These are phyloP conservation scores for Salix brachista DNA, from an alignment of 345 rosid genomes.

Conservation along the genomic window DNA sequence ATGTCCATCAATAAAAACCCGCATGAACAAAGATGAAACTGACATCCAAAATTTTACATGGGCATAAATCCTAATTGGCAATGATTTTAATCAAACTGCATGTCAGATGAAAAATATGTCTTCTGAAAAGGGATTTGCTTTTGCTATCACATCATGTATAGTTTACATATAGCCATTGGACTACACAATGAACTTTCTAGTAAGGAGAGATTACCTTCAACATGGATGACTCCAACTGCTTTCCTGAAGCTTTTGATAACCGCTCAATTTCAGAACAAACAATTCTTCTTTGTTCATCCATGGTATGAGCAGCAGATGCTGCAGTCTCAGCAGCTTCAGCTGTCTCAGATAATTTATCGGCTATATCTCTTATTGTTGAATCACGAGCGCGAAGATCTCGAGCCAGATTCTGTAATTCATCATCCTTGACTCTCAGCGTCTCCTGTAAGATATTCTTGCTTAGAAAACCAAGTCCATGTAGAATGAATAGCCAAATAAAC, in stretches of 20 bases:
- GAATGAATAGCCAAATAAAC: slow-evolving; percentile 14
- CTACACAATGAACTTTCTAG: background rate
- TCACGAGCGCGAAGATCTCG: slow-evolving; percentile 87
- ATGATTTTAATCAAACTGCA: background rate
- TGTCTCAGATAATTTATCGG: slow-evolving; percentile 83
- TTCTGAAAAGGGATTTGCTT: background rate
- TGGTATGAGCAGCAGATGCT: slow-evolving; percentile 82
- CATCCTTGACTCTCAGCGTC: slow-evolving; percentile 91
- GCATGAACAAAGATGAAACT: slow-evolving; percentile 11
- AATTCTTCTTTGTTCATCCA: slow-evolving; percentile 88
- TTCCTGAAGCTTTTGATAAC: slow-evolving; percentile 53
- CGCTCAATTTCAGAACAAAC: slow-evolving; percentile 76
- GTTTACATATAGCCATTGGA: background rate
- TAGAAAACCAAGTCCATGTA: slow-evolving; percentile 6
- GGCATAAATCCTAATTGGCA: background rate
- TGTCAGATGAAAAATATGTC: background rate
- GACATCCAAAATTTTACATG: background rate
- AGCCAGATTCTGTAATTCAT: slow-evolving; percentile 84
- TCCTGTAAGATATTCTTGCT: slow-evolving; percentile 50
- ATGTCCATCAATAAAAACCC: slow-evolving; percentile 6
- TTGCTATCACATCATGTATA: background rate
- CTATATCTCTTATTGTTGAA: slow-evolving; percentile 83
- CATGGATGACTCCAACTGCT: slow-evolving; percentile 47
- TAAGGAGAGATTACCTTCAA: slow-evolving; percentile 43
- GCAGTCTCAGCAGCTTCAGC: slow-evolving; percentile 99